phyloP scores from a whole-genome alignment of 805 yeast species.

The Metschnikowia proteae region DNA sequence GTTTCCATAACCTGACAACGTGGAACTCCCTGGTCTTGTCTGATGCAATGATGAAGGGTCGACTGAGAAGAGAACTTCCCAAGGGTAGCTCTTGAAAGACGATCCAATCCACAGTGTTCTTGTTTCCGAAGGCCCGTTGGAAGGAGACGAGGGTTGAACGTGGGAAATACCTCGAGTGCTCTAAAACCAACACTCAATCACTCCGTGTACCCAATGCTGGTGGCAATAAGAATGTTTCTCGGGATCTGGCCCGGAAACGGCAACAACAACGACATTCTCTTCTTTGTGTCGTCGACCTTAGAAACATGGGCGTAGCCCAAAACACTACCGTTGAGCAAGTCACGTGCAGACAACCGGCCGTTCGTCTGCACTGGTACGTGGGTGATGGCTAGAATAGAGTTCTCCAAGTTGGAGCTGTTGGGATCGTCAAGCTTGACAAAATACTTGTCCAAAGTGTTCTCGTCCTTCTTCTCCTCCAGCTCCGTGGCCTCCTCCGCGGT shows the following conservation, averaged over 20 bases:
- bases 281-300: constrained; percentile 71
- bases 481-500: constrained; percentile 26
- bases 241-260: constrained; percentile 91
- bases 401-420: constrained; percentile 57
- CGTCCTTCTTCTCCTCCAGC: constrained; percentile 17
- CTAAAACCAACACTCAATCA: constrained; percentile 23
- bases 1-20: too few relatives aligned
- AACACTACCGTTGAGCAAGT: constrained; percentile 55
- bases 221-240: constrained; percentile 64
- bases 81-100: too few relatives aligned
- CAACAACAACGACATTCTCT: constrained; percentile 63
- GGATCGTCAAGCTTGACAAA: constrained; percentile 40
- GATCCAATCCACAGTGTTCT: too few relatives aligned
- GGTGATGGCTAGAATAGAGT: constrained; percentile 66
- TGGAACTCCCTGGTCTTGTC: too few relatives aligned
- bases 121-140: too few relatives aligned
- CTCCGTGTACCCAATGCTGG: constrained; percentile 80
- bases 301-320: constrained; percentile 74
- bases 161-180: neutral
- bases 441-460: constrained; percentile 31
- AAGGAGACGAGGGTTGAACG: too few relatives aligned
- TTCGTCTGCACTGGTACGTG: constrained; percentile 33
- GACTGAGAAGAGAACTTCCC: too few relatives aligned
- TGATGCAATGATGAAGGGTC: too few relatives aligned
- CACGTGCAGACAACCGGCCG: constrained; percentile 40